Evolutionary conservation across 768 basidiomycete species (phyloP).

Genomic region (Sarcodon aspratus): DNA sequence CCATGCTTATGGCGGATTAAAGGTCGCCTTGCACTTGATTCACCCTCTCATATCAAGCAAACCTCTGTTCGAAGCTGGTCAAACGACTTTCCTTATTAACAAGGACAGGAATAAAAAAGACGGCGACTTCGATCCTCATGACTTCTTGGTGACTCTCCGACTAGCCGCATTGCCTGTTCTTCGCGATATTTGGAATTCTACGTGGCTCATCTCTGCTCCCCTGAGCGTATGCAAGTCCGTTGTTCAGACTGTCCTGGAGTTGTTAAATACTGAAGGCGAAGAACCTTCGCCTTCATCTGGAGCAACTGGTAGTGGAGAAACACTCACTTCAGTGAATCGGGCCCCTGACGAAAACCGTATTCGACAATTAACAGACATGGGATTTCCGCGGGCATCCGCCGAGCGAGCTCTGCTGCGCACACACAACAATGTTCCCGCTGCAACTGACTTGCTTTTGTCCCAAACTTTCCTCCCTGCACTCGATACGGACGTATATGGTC

Average conservation of each 20-base stretch:
- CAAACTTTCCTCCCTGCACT: conserved; percentile 72
- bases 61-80: conserved; percentile 74
- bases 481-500: conserved; percentile 39
- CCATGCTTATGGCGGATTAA: conserved; percentile 72
- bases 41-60: conserved; percentile 69
- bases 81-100: conserved; percentile 61
- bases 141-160: conserved; percentile 79
- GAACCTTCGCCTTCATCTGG: conserved; percentile 20
- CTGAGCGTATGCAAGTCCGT: conserved; percentile 64
- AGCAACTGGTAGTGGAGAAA: conserved; percentile 20
- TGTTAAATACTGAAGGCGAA: conserved; percentile 77
- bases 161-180: conserved; percentile 57
- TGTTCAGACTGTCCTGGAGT: conserved; percentile 67
- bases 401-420: conserved; percentile 76
- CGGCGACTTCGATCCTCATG: conserved; percentile 77
- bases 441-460: conserved; percentile 76
- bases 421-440: conserved; percentile 81
- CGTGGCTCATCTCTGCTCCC: conserved; percentile 74
- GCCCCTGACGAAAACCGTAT: conserved; percentile 69
- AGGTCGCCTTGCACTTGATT: conserved; percentile 70
- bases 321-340: conserved; percentile 20
- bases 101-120: conserved; percentile 58
- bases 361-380: conserved; percentile 88
- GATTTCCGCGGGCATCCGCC: conserved; percentile 83
- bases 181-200: conserved; percentile 64